A percentile compares a stretch with the other conserved stretches of the same genome.
phyloP scores from a whole-genome alignment of 495 filamentous ascomycete genomes.

The Aspergillus bridgeri region DNA sequence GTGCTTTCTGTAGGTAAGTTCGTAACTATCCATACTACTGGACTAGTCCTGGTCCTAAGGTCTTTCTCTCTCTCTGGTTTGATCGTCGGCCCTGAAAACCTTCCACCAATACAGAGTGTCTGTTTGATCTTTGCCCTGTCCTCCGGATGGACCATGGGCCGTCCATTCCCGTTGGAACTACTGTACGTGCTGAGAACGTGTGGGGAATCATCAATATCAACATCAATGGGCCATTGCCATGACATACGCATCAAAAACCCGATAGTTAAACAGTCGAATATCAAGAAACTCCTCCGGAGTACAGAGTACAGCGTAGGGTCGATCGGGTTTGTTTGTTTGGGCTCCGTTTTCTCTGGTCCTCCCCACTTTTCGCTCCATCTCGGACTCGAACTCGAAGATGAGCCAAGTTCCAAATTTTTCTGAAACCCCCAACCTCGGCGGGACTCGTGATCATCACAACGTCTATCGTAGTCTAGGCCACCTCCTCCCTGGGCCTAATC shows the following conservation, averaged over 20 bases:
- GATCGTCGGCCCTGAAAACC: constrained; percentile 41
- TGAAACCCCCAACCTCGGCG: background rate
- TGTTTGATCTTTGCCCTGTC: too few relatives aligned
- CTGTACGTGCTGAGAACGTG: background rate
- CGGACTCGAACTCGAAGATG: background rate
- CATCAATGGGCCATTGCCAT: too few relatives aligned
- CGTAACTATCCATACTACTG: too few relatives aligned
- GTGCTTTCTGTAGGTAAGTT: too few relatives aligned
- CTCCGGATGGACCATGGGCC: background rate
- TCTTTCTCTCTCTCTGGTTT: constrained; percentile 24
- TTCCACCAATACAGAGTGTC: too few relatives aligned
- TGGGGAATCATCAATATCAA: background rate
- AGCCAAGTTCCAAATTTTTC: background rate
- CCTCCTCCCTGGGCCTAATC: background rate
- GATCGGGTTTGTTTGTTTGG: background rate
- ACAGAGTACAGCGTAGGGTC: too few relatives aligned
- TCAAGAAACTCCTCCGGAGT: too few relatives aligned
- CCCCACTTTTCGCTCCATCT: background rate
- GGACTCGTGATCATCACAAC: background rate
- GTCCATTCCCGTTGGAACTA: background rate
- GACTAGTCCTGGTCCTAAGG: too few relatives aligned
- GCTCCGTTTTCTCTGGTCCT: background rate
- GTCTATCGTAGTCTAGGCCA: background rate
- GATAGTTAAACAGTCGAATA: too few relatives aligned
- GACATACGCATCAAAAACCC: too few relatives aligned